These are phyloP conservation scores for Alternaria sp. DNA, from an alignment of 2,329 filamentous ascomycete species.

Conservation along the genomic window DNA sequence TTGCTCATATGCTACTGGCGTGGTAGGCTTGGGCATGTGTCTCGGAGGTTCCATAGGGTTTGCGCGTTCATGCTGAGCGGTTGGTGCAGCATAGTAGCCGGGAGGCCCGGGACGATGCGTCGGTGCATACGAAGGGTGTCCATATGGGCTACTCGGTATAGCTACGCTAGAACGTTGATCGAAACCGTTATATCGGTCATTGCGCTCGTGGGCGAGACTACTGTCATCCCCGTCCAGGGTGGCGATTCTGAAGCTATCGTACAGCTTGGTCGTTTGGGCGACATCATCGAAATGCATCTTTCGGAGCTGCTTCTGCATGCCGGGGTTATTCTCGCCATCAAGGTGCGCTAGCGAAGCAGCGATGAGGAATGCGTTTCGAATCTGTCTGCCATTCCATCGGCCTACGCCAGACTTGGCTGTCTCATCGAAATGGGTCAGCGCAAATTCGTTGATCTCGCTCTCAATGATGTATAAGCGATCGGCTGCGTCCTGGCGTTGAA, in stretches of 20 bases:
- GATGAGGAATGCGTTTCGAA: background rate
- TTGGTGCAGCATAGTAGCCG: background rate
- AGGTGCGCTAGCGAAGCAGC: background rate
- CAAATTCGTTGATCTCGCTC: background rate
- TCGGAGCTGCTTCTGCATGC: background rate
- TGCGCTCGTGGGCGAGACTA: accelerated
- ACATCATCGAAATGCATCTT: background rate
- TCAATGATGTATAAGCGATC: background rate
- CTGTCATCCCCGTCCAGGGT: background rate
- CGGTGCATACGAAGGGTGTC: background rate
- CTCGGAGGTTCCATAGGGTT: background rate
- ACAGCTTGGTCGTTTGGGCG: background rate
- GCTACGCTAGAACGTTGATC: background rate
- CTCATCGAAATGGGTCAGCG: background rate
- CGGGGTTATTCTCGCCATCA: background rate
- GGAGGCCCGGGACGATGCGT: background rate
- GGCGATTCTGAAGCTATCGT: background rate
- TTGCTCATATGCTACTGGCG: background rate
- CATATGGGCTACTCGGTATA: background rate
- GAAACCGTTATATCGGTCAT: background rate
- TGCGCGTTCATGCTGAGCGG: background rate
- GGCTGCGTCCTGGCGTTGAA: background rate
- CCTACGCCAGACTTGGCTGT: background rate
- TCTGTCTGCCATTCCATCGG: background rate
- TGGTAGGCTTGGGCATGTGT: background rate